Percentiles rank a stretch among this genome's conserved stretches.
phyloP scores from a whole-genome alignment of 495 filamentous ascomycete genomes.

The Neurospora terricola region DNA sequence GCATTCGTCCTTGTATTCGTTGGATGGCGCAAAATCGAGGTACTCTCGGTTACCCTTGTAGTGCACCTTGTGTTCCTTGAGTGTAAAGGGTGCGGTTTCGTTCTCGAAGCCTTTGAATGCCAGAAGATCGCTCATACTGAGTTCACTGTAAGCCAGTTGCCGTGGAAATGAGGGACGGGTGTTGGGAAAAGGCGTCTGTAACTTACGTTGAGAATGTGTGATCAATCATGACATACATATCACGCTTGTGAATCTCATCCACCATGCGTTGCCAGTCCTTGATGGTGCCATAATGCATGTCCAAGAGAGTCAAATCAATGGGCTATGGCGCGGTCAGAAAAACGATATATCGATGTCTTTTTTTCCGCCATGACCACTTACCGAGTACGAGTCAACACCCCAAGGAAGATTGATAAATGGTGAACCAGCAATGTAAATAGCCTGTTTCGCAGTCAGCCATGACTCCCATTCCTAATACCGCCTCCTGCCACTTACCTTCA shows the following conservation, averaged over 20 bases:
- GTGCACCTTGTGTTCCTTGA: conserved; percentile 41
- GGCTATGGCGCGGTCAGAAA: conserved; percentile 23
- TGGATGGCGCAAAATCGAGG: conserved; percentile 47
- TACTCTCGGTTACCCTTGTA: conserved; percentile 51
- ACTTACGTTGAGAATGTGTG: conserved; percentile 54
- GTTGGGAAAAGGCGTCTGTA: not conserved
- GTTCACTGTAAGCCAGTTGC: not conserved
- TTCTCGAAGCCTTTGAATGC: conserved; percentile 48
- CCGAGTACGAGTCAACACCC: conserved; percentile 49
- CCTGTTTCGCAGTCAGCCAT: conserved; percentile 26
- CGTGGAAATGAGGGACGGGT: not conserved
- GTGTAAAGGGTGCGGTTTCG: conserved; percentile 41
- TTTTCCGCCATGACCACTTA: not conserved
- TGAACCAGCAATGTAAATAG: conserved; percentile 57
- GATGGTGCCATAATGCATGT: conserved; percentile 29
- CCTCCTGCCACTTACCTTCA: conserved; percentile 29
- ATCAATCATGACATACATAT: conserved; percentile 66
- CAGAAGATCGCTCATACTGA: conserved; percentile 48
- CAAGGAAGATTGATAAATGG: conserved; percentile 28
- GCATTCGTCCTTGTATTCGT: conserved; percentile 51
- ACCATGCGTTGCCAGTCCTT: conserved; percentile 53
- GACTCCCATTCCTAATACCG: no score
- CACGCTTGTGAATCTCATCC: conserved; percentile 53
- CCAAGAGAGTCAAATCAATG: conserved; percentile 47
- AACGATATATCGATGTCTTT: not conserved